These are phyloP conservation scores for Centaurea solstitialis DNA, from an alignment of 129 eudicot genomes.

Conservation along the genomic window DNA sequence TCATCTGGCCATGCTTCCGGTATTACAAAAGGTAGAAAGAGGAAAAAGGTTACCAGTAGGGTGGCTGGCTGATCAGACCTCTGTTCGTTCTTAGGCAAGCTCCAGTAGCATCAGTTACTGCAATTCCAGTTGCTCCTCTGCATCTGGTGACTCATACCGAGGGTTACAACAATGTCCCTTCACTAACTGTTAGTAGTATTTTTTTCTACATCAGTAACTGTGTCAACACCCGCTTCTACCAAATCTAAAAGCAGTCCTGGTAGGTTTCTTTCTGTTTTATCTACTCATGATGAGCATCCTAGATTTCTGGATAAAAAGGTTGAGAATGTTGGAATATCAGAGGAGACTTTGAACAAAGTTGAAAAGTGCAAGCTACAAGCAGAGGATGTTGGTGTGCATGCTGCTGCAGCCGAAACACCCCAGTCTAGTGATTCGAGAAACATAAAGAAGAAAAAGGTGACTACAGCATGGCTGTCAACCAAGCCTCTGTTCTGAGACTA, in stretches of 20 bases:
- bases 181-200: constrained; percentile 28
- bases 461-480: constrained; percentile 50
- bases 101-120: constrained; percentile 25
- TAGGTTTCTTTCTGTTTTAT: constrained; percentile 16
- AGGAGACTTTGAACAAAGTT: constrained; percentile 43
- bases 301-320: constrained; percentile 22
- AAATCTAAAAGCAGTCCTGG: constrained; percentile 28
- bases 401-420: constrained; percentile 37
- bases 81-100: constrained; percentile 19
- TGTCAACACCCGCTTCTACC: constrained; percentile 32
- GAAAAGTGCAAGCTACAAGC: constrained; percentile 63
- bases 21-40: constrained; percentile 68
- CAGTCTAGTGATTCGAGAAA: constrained; percentile 13
- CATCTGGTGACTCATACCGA: constrained; percentile 14
- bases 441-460: constrained; percentile 9
- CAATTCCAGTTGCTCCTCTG: constrained; percentile 19
- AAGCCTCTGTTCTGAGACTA: constrained; percentile 72
- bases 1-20: constrained; percentile 42
- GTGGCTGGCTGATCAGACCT: constrained; percentile 30
- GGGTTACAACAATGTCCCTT: constrained; percentile 21
- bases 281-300: constrained; percentile 38
- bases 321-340: constrained; percentile 21
- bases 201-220: constrained; percentile 49
- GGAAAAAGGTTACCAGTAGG: constrained; percentile 57
- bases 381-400: constrained; percentile 55